Evolutionary conservation across 768 basidiomycete genomes (phyloP).

Genomic region (Dictyophora rubrovolvata): DNA sequence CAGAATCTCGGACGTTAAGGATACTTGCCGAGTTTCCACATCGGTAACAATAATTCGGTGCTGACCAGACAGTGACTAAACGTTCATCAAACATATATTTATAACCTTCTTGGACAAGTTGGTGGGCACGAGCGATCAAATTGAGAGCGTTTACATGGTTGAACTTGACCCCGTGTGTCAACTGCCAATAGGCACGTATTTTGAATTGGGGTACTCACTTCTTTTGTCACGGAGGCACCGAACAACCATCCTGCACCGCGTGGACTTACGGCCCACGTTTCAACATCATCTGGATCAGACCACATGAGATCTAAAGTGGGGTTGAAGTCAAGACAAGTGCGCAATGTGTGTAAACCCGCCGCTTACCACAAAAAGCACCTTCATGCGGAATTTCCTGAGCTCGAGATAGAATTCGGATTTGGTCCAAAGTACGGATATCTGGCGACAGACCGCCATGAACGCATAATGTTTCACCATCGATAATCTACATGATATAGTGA

Average conservation of each 20-base stretch:
- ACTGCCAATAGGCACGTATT: not conserved
- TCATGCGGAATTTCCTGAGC: constrained; percentile 99
- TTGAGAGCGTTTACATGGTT: constrained; percentile 82
- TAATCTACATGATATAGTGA: constrained; percentile 50
- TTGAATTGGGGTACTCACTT: constrained; percentile 34
- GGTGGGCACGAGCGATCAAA: constrained; percentile 91
- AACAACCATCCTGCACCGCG: constrained; percentile 96
- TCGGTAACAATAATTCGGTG: constrained; percentile 78
- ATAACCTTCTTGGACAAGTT: constrained; percentile 91
- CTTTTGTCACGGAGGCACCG: constrained; percentile 73
- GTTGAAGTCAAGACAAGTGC: constrained; percentile 1
- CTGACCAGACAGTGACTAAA: constrained; percentile 89
- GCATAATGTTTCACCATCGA: constrained; percentile 85
- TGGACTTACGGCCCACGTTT: constrained; percentile 95
- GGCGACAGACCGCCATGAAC: constrained; percentile 96
- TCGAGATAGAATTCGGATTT: constrained; percentile 83
- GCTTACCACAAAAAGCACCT: constrained; percentile 88
- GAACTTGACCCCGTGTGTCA: constrained; percentile 41
- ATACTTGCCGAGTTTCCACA: constrained; percentile 91
- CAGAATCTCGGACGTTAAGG: constrained; percentile 69
- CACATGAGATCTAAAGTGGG: constrained; percentile 78
- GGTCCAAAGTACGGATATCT: constrained; percentile 90
- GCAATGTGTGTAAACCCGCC: not conserved
- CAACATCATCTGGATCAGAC: constrained; percentile 93
- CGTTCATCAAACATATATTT: constrained; percentile 95